Base-by-base conservation (phyloP, 2,329 filamentous ascomycete species). In the Hymenotorrendiella dingleyae region DNA sequence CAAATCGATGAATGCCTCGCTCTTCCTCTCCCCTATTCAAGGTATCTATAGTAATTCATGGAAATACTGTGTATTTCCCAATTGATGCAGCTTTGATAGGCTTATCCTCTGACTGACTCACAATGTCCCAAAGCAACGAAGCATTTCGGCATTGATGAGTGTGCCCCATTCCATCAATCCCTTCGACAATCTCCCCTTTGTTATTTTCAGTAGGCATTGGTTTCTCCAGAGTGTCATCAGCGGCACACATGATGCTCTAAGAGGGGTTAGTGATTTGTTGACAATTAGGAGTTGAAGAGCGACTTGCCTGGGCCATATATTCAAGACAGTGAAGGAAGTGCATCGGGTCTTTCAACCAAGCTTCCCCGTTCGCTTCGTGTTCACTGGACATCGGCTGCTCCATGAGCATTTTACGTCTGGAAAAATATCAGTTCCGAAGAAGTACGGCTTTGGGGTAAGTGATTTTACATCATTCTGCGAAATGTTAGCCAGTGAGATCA, bases 101-200 rank as follows among this genome's bases (percentile, higher is more conserved):
- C 20, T 36, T 22, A 14, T n/a, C 9, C 22, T 36, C 19, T 9
- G 34, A 36, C 8, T 36, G 12, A 19, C 17, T 5, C 6, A 36
- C 34, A 19, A 26, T 21, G 17, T 26, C n/a, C 34, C 34, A 36
- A 23, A 36, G 22, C 9, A 23, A 17, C 12, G 34, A 36, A 17
- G 34, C 23, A 26, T 36, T 21, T 4, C 34, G 34, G 26, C 34
- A 36, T 36, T 36, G 34, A 36, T 36, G 34, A 6, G 21, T 36
- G 11, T 36, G 22, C 23, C 26, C 26, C 34, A 36, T 36, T 16
- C 34, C 34, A 36, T 36, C 34, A 10, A 36, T 36, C 9, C 34
- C 34, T 4, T 22, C 20, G 6, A 21, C 22, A 4, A 36, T 14
- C 23, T 36, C 23, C 12, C 34, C 34, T n/a, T 36, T 36, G 2